A percentile compares a stretch with the other conserved stretches of the same genome.
Conservation (phyloP, 768 basidiomycete species). For the Mycena rebaudengoi region DNA sequence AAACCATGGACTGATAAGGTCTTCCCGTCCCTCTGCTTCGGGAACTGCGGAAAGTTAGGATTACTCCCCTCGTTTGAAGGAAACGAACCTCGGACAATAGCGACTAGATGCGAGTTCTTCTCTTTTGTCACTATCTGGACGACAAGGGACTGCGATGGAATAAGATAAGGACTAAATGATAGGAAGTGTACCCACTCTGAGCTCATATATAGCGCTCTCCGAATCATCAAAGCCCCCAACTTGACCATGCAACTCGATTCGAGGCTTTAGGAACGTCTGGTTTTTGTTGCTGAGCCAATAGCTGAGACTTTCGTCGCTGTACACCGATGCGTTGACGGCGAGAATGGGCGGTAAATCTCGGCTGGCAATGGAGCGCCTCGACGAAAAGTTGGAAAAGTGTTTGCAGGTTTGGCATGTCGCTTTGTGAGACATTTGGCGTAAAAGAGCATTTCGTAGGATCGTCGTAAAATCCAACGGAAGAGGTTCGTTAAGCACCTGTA, state of each 20-base stretch:
- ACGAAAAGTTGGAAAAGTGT: conserved; percentile 76
- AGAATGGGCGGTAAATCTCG: conserved; percentile 83
- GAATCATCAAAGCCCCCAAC: conserved; percentile 65
- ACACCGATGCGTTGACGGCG: conserved; percentile 85
- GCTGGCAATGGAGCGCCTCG: conserved; percentile 70
- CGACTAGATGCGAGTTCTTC: conserved; percentile 83
- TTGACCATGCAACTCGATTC: conserved; percentile 66
- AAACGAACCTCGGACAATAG: conserved; percentile 78
- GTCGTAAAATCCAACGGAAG: conserved; percentile 63
- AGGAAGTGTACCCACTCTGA: conserved; percentile 63
- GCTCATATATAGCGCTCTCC: conserved; percentile 67
- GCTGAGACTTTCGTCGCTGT: conserved; percentile 75
- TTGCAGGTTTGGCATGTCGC: conserved; percentile 88
- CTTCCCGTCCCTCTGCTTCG: conserved; percentile 58
- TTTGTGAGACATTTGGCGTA: conserved; percentile 86
- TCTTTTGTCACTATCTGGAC: conserved; percentile 81
- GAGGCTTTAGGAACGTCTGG: conserved; percentile 67
- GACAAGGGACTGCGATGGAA: conserved; percentile 69
- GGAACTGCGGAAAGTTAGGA: conserved; percentile 64
- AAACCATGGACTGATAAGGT: conserved; percentile 75
- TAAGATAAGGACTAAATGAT: background rate
- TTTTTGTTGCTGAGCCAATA: conserved; percentile 78
- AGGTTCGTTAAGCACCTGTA: conserved; percentile 37
- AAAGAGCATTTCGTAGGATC: conserved; percentile 77
- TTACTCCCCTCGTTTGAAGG: background rate